Conservation (phyloP, 129 eudicot species). For the Tagetes patula region DNA sequence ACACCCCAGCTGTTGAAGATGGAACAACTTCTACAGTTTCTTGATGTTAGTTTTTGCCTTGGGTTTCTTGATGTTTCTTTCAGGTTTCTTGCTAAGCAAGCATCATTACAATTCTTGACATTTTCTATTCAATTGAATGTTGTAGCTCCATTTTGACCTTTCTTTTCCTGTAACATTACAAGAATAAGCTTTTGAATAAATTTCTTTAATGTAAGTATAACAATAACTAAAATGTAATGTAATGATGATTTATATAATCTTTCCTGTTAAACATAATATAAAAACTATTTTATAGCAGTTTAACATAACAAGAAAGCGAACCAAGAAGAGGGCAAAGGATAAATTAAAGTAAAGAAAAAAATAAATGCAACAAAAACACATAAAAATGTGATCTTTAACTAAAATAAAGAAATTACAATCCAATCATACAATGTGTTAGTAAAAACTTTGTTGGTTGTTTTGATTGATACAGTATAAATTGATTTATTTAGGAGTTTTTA, state of each 20-base stretch:
- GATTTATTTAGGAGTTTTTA: too few species aligned
- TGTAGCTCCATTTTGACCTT: constrained; percentile 19
- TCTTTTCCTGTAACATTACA: constrained; percentile 18
- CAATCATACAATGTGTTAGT: too few species aligned
- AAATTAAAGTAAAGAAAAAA: neutral
- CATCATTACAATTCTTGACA: constrained; percentile 18
- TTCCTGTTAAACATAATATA: too few species aligned
- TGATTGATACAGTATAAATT: too few species aligned
- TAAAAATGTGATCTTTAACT: neutral
- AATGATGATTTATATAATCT: neutral
- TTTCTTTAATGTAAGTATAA: neutral
- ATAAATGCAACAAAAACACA: neutral
- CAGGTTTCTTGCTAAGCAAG: constrained; percentile 17
- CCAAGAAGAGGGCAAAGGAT: neutral
- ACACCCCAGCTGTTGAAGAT: constrained; percentile 60
- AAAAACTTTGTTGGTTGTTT: too few species aligned
- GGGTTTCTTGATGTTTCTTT: neutral
- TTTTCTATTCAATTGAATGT: constrained; percentile 12
- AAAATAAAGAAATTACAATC: neutral
- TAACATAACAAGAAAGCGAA: neutral
- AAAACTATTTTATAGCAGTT: too few species aligned
- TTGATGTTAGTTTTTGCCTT: neutral
- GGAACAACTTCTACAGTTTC: constrained; percentile 26
- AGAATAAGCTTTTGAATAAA: constrained; percentile 12
- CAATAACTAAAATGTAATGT: neutral